Percentiles rank a stretch among this genome's conserved stretches.
Evolutionary conservation across 371 early-diverging fungal species (phyloP).

Genomic region (Mucor circinelloides): DNA sequence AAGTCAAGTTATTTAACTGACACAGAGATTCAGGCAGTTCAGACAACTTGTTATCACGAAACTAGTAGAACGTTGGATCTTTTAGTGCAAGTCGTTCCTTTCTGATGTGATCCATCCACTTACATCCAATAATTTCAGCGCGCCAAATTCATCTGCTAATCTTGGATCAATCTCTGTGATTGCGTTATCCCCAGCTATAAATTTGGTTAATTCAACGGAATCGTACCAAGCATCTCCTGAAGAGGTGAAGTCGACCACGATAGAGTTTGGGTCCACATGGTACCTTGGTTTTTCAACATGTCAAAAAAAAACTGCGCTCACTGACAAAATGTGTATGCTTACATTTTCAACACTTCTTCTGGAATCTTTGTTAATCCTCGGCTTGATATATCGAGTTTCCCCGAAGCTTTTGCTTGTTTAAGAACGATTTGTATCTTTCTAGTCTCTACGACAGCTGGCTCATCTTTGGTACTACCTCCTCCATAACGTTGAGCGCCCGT

Average conservation of each 20-base stretch:
- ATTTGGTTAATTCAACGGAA: conserved; percentile 64
- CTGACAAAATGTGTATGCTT: neutral
- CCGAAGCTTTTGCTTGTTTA: conserved; percentile 50
- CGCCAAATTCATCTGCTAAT: conserved; percentile 64
- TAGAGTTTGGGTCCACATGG: conserved; percentile 58
- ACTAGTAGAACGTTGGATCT: conserved; percentile 26
- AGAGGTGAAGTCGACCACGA: conserved; percentile 60
- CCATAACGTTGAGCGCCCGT: conserved; percentile 41
- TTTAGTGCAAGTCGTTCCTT: neutral
- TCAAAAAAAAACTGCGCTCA: neutral
- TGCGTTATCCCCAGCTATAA: conserved; percentile 71
- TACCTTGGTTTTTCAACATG: conserved; percentile 32
- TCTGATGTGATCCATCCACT: neutral
- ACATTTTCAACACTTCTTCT: conserved; percentile 63
- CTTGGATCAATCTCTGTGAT: conserved; percentile 62
- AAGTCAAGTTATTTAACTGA: conserved; percentile 45
- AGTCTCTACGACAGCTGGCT: neutral
- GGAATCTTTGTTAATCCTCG: conserved; percentile 68
- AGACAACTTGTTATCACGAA: conserved; percentile 58
- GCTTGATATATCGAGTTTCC: conserved; percentile 74
- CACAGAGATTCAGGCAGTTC: conserved; percentile 52
- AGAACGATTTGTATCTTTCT: conserved; percentile 38
- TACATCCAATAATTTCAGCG: conserved; percentile 70
- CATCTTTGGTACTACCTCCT: neutral
- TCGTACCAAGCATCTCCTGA: conserved; percentile 62